phyloP scores from a whole-genome alignment of 768 basidiomycete species.

The Suillus cothurnatus region DNA sequence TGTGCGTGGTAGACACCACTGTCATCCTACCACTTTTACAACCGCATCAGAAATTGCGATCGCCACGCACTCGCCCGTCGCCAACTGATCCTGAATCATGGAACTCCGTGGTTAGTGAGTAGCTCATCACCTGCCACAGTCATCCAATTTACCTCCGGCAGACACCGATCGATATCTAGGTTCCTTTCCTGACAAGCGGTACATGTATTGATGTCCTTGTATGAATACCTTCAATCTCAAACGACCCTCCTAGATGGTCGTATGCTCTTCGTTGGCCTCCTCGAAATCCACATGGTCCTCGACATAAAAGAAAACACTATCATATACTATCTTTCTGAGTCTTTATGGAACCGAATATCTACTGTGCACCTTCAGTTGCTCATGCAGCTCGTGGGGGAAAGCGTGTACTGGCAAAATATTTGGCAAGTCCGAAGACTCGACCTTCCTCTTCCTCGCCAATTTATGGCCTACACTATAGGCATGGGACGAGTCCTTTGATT shows the following conservation, averaged over 20 bases:
- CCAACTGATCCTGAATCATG: too few relatives aligned
- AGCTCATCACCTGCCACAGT: not conserved
- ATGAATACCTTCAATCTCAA: not conserved
- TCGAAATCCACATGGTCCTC: slow-evolving; percentile 8
- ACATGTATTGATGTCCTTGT: not conserved
- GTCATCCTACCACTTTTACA: not conserved
- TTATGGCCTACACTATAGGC: slow-evolving; percentile 55
- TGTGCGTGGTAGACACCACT: slow-evolving; percentile 3
- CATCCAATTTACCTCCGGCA: not conserved
- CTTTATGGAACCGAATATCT: slow-evolving; percentile 2
- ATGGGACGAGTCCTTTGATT: slow-evolving; percentile 54
- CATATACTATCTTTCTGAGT: slow-evolving; percentile 5
- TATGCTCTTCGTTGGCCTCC: slow-evolving; percentile 1
- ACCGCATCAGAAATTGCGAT: too few relatives aligned
- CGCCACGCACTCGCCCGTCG: too few relatives aligned
- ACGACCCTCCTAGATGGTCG: not conserved
- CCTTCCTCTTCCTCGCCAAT: slow-evolving; percentile 47
- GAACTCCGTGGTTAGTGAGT: not conserved
- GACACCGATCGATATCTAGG: not conserved
- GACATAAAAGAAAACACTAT: not conserved
- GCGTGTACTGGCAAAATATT: slow-evolving; percentile 23
- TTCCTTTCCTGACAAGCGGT: slow-evolving; percentile 2
- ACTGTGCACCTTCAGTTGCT: slow-evolving; percentile 12
- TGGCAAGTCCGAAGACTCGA: slow-evolving; percentile 40
- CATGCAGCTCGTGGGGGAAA: slow-evolving; percentile 9